phyloP scores from a whole-genome alignment of 495 filamentous ascomycete species.

The Neurospora discreta region DNA sequence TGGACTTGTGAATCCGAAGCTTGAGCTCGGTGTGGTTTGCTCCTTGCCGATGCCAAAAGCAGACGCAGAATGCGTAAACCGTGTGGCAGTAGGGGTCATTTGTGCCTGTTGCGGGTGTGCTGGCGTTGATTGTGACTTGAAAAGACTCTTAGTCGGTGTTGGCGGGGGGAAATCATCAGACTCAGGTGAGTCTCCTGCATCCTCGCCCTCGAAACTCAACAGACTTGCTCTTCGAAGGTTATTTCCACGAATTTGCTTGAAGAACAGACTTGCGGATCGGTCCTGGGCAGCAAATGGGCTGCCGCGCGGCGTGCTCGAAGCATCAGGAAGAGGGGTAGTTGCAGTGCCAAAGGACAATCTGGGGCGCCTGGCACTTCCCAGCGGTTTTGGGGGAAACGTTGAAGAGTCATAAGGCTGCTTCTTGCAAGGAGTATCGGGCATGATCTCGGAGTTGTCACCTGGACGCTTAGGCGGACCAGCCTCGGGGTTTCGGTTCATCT shows the following conservation, averaged over 20 bases:
- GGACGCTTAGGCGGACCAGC: constrained; percentile 41
- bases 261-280: constrained; percentile 35
- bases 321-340: constrained; percentile 55
- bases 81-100: constrained; percentile 16
- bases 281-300: constrained; percentile 50
- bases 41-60: constrained; percentile 12
- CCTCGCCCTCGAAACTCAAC: constrained; percentile 66
- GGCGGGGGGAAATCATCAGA: constrained; percentile 68
- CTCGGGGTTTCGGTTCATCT: constrained; percentile 54
- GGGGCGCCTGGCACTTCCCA: constrained; percentile 40
- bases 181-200: constrained; percentile 40
- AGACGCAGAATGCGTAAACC: constrained; percentile 18
- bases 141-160: constrained; percentile 76
- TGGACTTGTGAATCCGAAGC: constrained; percentile 33
- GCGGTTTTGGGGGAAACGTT: constrained; percentile 43
- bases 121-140: constrained; percentile 17
- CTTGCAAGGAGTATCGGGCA: constrained; percentile 96
- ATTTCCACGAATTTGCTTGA: constrained; percentile 23
- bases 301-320: constrained; percentile 21
- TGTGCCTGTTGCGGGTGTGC: constrained; percentile 9
- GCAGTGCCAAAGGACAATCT: constrained; percentile 30
- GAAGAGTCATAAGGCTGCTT: constrained; percentile 55
- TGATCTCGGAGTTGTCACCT: constrained; percentile 20
- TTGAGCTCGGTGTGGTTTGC: constrained; percentile 13
- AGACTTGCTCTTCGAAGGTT: constrained; percentile 60